phyloP scores from a whole-genome alignment of 352 stramenopile genomes.

The Pythium rhizo-oryzae region DNA sequence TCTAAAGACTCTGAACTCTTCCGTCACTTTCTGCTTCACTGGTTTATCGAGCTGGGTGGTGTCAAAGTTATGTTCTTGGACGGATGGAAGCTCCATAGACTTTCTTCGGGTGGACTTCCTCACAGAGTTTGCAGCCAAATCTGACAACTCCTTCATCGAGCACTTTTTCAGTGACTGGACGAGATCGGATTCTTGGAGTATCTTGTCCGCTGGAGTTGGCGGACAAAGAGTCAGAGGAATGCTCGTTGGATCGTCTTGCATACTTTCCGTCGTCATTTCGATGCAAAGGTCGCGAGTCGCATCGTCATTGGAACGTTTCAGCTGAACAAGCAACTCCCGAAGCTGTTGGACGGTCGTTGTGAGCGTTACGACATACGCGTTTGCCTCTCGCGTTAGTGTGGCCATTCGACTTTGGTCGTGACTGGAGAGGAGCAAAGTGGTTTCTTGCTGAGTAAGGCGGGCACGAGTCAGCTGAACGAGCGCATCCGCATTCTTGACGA shows the following conservation, averaged over 20 bases:
- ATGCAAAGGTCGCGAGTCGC: conserved; percentile 40
- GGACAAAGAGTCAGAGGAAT: conserved; percentile 39
- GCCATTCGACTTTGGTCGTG: conserved; percentile 22
- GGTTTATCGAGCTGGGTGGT: not conserved
- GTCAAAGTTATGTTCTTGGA: conserved; percentile 16
- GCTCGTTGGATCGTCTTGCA: conserved; percentile 21
- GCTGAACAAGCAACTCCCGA: conserved; percentile 31
- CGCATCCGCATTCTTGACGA: conserved; percentile 39
- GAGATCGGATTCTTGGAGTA: conserved; percentile 46
- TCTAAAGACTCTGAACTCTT: conserved; percentile 23
- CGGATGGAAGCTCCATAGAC: conserved; percentile 19
- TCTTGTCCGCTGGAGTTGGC: conserved; percentile 40
- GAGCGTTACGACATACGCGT: conserved; percentile 35
- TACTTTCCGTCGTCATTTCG: conserved; percentile 29
- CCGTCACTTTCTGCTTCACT: conserved; percentile 7
- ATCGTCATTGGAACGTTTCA: conserved; percentile 43
- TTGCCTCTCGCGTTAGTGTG: conserved; percentile 26
- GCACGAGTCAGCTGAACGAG: conserved; percentile 36
- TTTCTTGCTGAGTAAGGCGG: conserved; percentile 28
- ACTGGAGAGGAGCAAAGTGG: conserved; percentile 15
- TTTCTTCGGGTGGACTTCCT: conserved; percentile 34
- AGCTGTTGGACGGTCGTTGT: conserved; percentile 41
- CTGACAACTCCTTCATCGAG: conserved; percentile 48
- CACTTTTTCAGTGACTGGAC: conserved; percentile 55
- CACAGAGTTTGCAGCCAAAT: conserved; percentile 35